These are phyloP conservation scores for Aristolochia fimbriata DNA, from an alignment of 164 flowering plant species.

Conservation along the genomic window DNA sequence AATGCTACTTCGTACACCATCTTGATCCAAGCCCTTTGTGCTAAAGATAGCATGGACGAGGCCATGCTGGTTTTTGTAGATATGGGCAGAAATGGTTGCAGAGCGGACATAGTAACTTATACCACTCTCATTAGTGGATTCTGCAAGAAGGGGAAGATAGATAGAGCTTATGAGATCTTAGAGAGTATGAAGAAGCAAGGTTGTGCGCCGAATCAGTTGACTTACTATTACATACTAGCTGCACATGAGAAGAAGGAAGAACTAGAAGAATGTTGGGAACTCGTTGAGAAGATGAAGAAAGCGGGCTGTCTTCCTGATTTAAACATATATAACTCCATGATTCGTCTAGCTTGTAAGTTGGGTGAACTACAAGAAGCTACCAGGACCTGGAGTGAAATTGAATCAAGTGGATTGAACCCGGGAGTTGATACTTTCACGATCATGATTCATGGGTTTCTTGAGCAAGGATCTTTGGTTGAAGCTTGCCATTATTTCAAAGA, in stretches of 20 bases:
- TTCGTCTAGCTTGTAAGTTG: slow-evolving; percentile 66
- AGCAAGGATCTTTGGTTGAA: slow-evolving; percentile 52
- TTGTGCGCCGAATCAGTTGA: slow-evolving; percentile 45
- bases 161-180: slow-evolving; percentile 55
- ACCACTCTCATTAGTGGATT: slow-evolving; percentile 81
- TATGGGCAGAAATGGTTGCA: slow-evolving; percentile 64
- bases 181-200: slow-evolving; percentile 61
- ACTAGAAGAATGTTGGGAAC: slow-evolving; percentile 67
- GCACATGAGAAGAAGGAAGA: slow-evolving; percentile 90
- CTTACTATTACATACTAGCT: slow-evolving; percentile 53
- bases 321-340: slow-evolving; percentile 48
- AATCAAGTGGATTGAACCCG: slow-evolving; percentile 48
- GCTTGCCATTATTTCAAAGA: slow-evolving; percentile 82
- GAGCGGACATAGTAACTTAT: slow-evolving; percentile 73
- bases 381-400: slow-evolving; percentile 64
- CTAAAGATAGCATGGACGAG: slow-evolving; percentile 58
- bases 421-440: slow-evolving; percentile 60
- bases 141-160: slow-evolving; percentile 72
- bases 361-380: slow-evolving; percentile 64
- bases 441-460: slow-evolving; percentile 64
- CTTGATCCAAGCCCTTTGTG: slow-evolving; percentile 69
- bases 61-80: slow-evolving; percentile 61
- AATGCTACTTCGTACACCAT: slow-evolving; percentile 73
- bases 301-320: slow-evolving; percentile 52
- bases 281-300: slow-evolving; percentile 53